Evolutionary conservation across 2,329 filamentous ascomycete species (phyloP).

Genomic region (Penicillium concentricum): DNA sequence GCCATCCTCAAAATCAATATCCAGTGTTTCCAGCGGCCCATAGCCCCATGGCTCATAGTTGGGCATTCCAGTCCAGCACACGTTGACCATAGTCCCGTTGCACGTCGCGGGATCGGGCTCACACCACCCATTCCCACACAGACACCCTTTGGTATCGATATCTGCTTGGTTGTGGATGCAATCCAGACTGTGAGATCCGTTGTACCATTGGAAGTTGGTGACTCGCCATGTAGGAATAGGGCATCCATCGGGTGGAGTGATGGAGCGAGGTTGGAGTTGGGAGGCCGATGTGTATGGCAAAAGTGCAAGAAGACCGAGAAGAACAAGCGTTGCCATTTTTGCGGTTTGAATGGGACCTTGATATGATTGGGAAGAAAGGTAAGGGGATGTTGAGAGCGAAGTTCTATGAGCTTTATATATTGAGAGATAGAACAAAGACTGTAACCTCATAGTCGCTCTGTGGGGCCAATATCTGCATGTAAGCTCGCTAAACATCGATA

Average conservation of each 20-base stretch:
- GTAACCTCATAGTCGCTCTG: not conserved
- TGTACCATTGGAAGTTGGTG: conserved; percentile 20
- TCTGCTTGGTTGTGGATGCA: conserved; percentile 21
- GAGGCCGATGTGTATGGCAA: not conserved
- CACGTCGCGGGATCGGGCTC: conserved; percentile 25
- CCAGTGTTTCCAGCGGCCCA: conserved; percentile 25
- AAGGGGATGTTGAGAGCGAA: no score
- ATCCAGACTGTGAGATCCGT: conserved; percentile 18
- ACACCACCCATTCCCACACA: conserved; percentile 24
- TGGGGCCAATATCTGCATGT: not conserved
- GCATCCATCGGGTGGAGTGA: conserved; percentile 26
- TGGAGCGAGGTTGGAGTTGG: conserved; percentile 16
- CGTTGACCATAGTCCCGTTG: conserved; percentile 23
- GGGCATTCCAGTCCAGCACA: conserved; percentile 32
- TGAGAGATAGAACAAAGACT: not conserved
- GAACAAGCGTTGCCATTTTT: no score
- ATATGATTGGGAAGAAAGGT: no score
- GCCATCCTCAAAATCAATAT: conserved; percentile 27
- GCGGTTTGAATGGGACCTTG: no score
- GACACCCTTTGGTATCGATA: conserved; percentile 24
- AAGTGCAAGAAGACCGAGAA: no score
- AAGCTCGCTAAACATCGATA: not conserved
- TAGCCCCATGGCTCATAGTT: conserved; percentile 33
- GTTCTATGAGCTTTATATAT: no score
- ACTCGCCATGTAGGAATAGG: conserved; percentile 30